Conservation (phyloP, 768 basidiomycete species). For the Bullera alba region DNA sequence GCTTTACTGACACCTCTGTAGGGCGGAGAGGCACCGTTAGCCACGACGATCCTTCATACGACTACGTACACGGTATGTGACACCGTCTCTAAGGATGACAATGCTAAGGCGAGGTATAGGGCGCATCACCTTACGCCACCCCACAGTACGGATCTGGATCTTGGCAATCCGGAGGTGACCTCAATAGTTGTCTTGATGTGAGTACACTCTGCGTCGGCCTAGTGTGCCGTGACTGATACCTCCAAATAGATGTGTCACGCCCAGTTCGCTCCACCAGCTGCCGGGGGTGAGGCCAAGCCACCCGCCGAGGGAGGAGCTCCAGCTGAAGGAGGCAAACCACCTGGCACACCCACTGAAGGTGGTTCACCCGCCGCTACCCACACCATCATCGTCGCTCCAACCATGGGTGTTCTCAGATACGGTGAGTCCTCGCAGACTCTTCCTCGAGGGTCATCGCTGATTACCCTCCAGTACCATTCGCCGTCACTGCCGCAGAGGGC, state of each 20-base stretch:
- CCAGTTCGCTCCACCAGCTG: not conserved
- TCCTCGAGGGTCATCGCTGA: not conserved
- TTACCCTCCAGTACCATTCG: slow-evolving; percentile 29
- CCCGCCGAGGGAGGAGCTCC: not conserved
- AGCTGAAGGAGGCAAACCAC: not conserved
- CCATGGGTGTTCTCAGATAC: slow-evolving; percentile 30
- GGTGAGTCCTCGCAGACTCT: slow-evolving; percentile 9
- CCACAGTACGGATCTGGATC: not conserved
- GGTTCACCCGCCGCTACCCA: slow-evolving; percentile 15
- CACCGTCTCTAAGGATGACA: not conserved
- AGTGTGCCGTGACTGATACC: not conserved
- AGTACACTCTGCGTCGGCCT: not conserved
- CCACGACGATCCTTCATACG: not conserved
- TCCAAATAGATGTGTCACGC: not conserved
- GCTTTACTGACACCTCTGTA: too few relatives aligned
- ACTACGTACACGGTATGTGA: not conserved
- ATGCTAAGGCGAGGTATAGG: not conserved
- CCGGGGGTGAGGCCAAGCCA: not conserved
- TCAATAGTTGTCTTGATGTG: not conserved
- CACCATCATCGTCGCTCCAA: slow-evolving; percentile 31
- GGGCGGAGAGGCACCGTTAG: too few relatives aligned
- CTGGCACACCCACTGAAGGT: not conserved
- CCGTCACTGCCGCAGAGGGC: slow-evolving; percentile 19
- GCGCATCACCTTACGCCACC: not conserved
- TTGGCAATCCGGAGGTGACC: not conserved